Evolutionary conservation across 257 asterid genomes (phyloP).

Genomic region (Penstemon eatonii): DNA sequence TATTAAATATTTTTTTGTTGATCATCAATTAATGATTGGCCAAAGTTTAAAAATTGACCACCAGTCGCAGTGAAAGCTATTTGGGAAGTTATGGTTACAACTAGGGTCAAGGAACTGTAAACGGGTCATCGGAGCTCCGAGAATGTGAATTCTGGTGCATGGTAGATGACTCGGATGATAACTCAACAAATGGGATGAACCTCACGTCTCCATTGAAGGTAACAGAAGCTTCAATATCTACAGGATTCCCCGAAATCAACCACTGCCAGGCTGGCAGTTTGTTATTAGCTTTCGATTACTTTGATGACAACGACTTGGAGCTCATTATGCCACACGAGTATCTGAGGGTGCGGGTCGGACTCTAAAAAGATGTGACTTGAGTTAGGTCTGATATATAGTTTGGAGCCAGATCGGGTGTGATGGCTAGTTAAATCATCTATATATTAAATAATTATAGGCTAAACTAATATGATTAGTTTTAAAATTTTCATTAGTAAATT

Average conservation of each 20-base stretch:
- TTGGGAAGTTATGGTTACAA: conserved; percentile 51
- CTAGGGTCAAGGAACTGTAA: conserved; percentile 32
- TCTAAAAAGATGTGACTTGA: conserved; percentile 77
- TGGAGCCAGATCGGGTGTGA: conserved; percentile 92
- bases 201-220: conserved; percentile 47
- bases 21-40: conserved; percentile 42
- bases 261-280: conserved; percentile 56
- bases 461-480: neutral
- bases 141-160: conserved; percentile 79
- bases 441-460: no score
- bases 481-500: neutral
- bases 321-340: conserved; percentile 78
- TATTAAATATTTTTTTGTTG: neutral
- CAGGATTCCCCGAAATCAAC: conserved; percentile 28
- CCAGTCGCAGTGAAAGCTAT: conserved; percentile 59
- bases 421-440: conserved; percentile 37
- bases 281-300: conserved; percentile 59
- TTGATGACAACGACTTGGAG: conserved; percentile 38
- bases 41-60: conserved; percentile 59
- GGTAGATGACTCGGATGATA: conserved; percentile 38
- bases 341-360: conserved; percentile 79
- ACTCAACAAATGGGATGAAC: conserved; percentile 48
- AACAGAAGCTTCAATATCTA: conserved; percentile 30
- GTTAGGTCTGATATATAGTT: conserved; percentile 84
- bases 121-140: conserved; percentile 49